Evolutionary conservation across 2,329 filamentous ascomycete genomes (phyloP).

Genomic region (Xylogone sp.): DNA sequence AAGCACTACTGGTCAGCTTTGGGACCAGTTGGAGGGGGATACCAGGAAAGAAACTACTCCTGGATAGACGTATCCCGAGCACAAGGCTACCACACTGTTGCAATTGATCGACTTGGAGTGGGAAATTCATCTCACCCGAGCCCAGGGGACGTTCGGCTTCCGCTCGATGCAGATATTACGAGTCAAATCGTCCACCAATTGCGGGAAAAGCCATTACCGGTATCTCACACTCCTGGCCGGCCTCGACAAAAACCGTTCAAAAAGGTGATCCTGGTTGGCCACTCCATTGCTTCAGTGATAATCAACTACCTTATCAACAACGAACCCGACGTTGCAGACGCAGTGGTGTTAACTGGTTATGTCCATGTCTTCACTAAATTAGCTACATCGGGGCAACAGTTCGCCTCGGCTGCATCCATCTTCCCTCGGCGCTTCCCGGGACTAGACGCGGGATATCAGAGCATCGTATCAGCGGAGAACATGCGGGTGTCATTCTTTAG

Average conservation of each 20-base stretch:
- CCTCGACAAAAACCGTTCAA: not conserved
- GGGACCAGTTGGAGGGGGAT: not conserved
- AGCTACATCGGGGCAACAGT: not conserved
- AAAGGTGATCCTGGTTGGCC: not conserved
- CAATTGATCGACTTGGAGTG: slow-evolving; percentile 5
- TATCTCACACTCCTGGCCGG: not conserved
- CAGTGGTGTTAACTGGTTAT: not conserved
- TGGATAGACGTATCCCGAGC: not conserved
- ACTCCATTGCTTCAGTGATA: not conserved
- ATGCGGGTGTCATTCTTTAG: not conserved
- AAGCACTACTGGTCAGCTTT: not conserved
- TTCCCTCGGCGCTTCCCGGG: not conserved
- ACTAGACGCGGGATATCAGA: not conserved
- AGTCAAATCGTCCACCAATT: not conserved
- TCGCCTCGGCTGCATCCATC: not conserved
- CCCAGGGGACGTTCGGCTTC: slow-evolving; percentile 5
- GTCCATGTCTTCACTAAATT: not conserved
- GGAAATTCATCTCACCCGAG: slow-evolving; percentile 2
- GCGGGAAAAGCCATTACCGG: not conserved
- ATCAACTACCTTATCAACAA: not conserved
- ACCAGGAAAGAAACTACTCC: not conserved
- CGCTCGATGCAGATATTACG: not conserved
- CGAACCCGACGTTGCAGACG: not conserved
- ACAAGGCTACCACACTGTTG: slow-evolving; percentile 6
- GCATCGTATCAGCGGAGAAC: not conserved